A percentile compares a stretch with the other conserved stretches of the same genome.
Evolutionary conservation across 306 rosid species (phyloP).

Genomic region (Inga leiocalycina): DNA sequence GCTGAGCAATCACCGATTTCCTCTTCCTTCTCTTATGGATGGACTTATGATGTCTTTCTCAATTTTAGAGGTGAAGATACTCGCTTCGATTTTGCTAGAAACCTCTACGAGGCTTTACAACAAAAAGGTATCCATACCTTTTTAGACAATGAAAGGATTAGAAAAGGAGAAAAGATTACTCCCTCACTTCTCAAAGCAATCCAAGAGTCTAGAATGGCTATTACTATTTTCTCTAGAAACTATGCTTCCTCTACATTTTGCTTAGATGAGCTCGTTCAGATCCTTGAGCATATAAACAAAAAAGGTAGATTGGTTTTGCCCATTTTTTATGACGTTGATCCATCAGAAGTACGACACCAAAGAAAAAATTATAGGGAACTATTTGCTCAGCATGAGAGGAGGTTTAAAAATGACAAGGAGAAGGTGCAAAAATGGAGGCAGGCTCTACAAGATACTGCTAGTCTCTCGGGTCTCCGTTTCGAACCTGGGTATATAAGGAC

Average conservation of each 20-base stretch:
- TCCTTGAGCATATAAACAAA: background rate
- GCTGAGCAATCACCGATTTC: background rate
- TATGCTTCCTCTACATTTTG: constrained; percentile 2
- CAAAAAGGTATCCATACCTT: background rate
- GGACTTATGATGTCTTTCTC: background rate
- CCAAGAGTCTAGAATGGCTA: background rate
- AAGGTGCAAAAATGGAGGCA: background rate
- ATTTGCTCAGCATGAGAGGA: background rate
- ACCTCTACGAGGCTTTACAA: background rate
- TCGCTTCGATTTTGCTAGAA: background rate
- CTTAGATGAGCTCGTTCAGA: background rate
- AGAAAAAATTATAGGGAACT: background rate
- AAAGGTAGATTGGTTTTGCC: background rate
- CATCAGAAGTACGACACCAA: background rate
- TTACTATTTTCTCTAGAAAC: background rate
- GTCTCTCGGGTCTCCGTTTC: background rate
- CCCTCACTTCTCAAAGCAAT: background rate
- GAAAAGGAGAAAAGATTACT: background rate
- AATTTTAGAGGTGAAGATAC: background rate
- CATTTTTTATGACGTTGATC: background rate
- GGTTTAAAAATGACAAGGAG: background rate
- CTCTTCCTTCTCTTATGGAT: background rate
- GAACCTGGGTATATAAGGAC: background rate
- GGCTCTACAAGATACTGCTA: background rate
- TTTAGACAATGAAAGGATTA: background rate